Evolutionary conservation across 2,329 filamentous ascomycete genomes (phyloP), one percentile per base, ranked within the genome.

Genomic region (Pseudophaeomoniella oleicola): DNA sequence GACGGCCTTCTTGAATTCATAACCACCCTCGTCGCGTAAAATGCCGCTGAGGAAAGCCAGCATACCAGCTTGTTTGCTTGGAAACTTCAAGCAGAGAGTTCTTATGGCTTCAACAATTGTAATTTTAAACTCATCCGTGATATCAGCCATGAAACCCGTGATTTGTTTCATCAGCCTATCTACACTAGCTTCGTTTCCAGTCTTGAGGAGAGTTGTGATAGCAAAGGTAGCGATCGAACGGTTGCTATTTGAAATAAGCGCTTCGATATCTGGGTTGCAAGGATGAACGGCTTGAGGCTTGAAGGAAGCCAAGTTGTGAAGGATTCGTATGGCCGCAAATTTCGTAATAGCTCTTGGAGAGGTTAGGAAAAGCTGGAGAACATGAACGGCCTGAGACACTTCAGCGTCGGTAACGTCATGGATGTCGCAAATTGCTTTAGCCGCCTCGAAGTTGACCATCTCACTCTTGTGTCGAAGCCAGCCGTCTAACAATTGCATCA

Each of bases 61-160:
- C 87, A 98, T 96, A 43, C 86, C 87, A 33, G 88, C 88, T 63
- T 98, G 90, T 66, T 98, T 98, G 64, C 75, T 87, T 19, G 90
- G 90, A 65, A 98, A 98, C 64, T 98, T 98, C 49, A 98, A 69
- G 57, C 88, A 96, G 30, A 98, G 66, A 3, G 90, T 96, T 42
- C 90, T 81, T 53, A 98, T 94, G 30, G 90, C 90, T 60, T 98
- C 90, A 31, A 98, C 88, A 51, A 98, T 94, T n/a, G 90, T 98
- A 48, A 98, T 94, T 70, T 96, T 98, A 71, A 98, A 98, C 60
- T 98, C 90, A 54, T 98, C 90, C 4, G 88, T 94, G 47, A 96
- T 96, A 60, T 96, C 90, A 3, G 87, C 84, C 90, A 98, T 96
- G 66, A 98, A 94, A 29, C 82, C 81, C 16, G 85, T 86, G 44